Evolutionary conservation across 805 yeast genomes (phyloP).

Genomic region (Cyberlindnera meyerae): DNA sequence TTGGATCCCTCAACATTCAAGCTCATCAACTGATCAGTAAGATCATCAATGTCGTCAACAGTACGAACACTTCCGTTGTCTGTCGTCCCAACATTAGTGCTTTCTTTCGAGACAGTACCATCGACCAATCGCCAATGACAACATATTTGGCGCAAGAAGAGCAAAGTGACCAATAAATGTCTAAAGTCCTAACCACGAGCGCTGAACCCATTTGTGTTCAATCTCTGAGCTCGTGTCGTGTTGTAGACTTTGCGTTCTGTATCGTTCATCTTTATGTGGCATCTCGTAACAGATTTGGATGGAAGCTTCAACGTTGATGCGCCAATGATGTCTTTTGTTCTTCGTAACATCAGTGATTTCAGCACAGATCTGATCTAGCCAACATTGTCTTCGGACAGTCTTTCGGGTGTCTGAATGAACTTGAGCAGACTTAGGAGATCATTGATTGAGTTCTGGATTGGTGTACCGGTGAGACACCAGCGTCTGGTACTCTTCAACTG

Average conservation of each 20-base stretch:
- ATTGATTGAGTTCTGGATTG: slow-evolving; percentile 50
- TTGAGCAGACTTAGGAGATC: slow-evolving; percentile 48
- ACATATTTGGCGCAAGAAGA: slow-evolving; percentile 35
- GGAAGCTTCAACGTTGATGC: slow-evolving; percentile 20
- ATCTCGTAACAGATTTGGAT: slow-evolving; percentile 14
- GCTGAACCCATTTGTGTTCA: slow-evolving; percentile 12
- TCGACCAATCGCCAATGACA: slow-evolving; percentile 32
- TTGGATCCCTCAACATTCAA: slow-evolving; percentile 22
- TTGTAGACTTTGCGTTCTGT: slow-evolving; percentile 27
- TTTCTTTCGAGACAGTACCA: slow-evolving; percentile 12
- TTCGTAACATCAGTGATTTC: slow-evolving; percentile 35
- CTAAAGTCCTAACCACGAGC: slow-evolving; percentile 11
- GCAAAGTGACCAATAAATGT: slow-evolving; percentile 27
- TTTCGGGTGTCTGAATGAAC: too few relatives aligned
- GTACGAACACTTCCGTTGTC: not conserved
- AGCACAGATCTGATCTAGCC: slow-evolving; percentile 31
- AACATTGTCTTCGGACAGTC: slow-evolving; percentile 37
- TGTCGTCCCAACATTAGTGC: slow-evolving; percentile 2
- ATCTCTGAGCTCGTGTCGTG: too few relatives aligned
- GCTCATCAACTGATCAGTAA: slow-evolving; percentile 19
- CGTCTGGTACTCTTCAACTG: slow-evolving; percentile 38
- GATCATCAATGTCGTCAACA: slow-evolving; percentile 20
- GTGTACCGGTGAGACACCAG: slow-evolving; percentile 65
- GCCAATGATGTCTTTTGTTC: slow-evolving; percentile 38
- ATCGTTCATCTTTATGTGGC: slow-evolving; percentile 22